Percentiles rank a stretch among this genome's conserved stretches.
Conservation (phyloP, 768 basidiomycete species). For the Suillus discolor region DNA sequence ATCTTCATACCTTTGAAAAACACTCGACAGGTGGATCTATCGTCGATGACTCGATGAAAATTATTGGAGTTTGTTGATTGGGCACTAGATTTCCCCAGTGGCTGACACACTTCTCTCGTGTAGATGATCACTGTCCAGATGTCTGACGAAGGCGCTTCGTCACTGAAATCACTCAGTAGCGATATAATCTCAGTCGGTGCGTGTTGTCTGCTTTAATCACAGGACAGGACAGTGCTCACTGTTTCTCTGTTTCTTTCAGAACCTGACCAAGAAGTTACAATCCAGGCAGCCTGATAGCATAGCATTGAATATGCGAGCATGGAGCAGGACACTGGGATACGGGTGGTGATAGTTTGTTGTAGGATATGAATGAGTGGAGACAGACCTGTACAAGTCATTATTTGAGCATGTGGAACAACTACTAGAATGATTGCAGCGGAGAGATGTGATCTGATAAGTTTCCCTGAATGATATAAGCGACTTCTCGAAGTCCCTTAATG, state of each 20-base stretch:
- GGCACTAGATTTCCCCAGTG: not conserved
- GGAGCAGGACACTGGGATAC: not conserved
- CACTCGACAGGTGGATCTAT: not conserved
- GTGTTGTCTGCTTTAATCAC: not conserved
- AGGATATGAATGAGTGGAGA: not conserved
- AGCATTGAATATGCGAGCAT: not conserved
- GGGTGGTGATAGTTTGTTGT: not conserved
- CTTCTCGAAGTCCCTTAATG: not conserved
- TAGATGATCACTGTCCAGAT: conserved; percentile 3
- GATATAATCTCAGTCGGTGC: not conserved
- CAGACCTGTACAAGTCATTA: not conserved
- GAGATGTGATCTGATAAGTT: not conserved
- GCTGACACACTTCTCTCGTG: not conserved
- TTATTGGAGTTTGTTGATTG: not conserved
- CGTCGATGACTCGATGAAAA: not conserved
- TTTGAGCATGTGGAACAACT: not conserved
- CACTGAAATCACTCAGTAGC: not conserved
- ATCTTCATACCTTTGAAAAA: not conserved
- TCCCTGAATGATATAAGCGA: not conserved
- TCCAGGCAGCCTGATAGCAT: not conserved
- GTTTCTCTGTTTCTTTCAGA: not conserved
- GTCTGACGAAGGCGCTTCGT: not conserved
- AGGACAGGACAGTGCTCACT: not conserved
- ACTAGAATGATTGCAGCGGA: not conserved
- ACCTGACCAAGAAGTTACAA: not conserved